Percentiles rank a stretch among this genome's conserved stretches.
Evolutionary conservation across 768 basidiomycete genomes (phyloP).

Genomic region (Ephemerocybe angulata): DNA sequence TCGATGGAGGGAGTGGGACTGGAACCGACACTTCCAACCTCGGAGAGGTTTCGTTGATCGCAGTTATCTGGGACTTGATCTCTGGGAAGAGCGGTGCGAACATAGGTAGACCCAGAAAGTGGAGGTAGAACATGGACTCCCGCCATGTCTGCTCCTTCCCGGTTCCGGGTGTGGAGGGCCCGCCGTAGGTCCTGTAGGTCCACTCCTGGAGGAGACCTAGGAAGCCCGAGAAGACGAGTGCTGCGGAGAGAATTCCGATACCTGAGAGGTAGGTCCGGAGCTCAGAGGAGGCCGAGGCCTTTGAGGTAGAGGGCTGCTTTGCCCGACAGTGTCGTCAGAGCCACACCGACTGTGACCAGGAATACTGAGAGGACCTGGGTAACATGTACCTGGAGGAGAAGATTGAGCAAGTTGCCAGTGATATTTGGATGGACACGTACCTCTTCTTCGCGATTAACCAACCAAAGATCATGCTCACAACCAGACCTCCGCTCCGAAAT

Average conservation of each 20-base stretch:
- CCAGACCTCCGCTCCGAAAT: conserved; percentile 84
- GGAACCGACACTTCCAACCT: conserved; percentile 23
- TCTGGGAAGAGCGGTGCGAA: conserved; percentile 59
- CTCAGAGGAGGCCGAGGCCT: conserved; percentile 17
- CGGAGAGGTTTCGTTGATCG: conserved; percentile 40
- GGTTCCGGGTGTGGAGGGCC: conserved; percentile 13
- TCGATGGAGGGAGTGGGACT: conserved; percentile 19
- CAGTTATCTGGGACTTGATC: conserved; percentile 43
- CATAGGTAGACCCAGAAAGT: conserved; percentile 75
- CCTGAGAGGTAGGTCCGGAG: conserved; percentile 59
- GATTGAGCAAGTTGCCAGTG: not conserved
- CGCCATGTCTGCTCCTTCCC: conserved; percentile 53
- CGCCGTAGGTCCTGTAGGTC: conserved; percentile 53
- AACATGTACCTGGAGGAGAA: conserved; percentile 14
- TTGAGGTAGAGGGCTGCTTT: conserved; percentile 35
- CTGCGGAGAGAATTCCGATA: conserved; percentile 67
- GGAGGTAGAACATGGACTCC: conserved; percentile 90
- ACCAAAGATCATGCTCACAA: conserved; percentile 80
- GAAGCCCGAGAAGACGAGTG: conserved; percentile 75
- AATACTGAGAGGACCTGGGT: conserved; percentile 70
- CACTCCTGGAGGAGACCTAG: conserved; percentile 84
- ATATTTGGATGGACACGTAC: conserved; percentile 33
- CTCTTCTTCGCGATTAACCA: conserved; percentile 62
- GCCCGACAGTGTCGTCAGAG: conserved; percentile 78
- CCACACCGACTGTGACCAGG: conserved; percentile 77